phyloP scores from a whole-genome alignment of 805 yeast genomes.

The Metschnikowia peoriensis region DNA sequence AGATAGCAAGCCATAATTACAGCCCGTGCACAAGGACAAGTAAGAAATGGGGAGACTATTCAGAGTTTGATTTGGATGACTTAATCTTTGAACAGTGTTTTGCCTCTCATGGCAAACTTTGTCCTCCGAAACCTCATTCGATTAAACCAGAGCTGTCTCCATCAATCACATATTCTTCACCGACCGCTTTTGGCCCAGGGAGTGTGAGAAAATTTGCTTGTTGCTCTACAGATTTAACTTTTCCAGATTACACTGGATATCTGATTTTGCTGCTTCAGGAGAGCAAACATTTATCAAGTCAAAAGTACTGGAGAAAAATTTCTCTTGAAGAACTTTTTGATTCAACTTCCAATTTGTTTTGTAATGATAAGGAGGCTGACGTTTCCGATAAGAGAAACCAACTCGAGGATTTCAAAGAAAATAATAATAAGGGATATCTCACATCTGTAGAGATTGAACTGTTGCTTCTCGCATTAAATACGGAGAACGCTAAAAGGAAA shows the following conservation, averaged over 20 bases:
- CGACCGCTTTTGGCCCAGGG: too few relatives aligned
- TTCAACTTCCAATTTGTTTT: background rate
- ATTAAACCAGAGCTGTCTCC: background rate
- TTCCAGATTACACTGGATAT: background rate
- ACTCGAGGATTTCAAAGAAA: too few relatives aligned
- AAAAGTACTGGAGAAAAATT: background rate
- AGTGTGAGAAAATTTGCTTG: background rate
- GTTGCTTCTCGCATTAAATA: too few relatives aligned
- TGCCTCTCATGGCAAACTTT: background rate
- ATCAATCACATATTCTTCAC: background rate
- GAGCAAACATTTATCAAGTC: background rate
- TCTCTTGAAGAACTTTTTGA: background rate
- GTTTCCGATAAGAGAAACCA: too few relatives aligned
- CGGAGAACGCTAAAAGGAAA: too few relatives aligned
- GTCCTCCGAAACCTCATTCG: background rate
- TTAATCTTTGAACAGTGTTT: constrained; percentile 1
- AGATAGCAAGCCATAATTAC: background rate
- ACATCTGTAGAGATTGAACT: too few relatives aligned
- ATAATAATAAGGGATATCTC: too few relatives aligned
- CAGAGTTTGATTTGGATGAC: constrained; percentile 4
- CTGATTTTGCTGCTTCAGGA: background rate
- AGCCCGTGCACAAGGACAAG: constrained; percentile 10
- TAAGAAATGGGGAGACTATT: constrained; percentile 8
- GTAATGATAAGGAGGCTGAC: too few relatives aligned
- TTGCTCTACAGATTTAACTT: background rate